phyloP scores from a whole-genome alignment of 192 early-diverging fungal species.

The Paraglomus brasilianum region DNA sequence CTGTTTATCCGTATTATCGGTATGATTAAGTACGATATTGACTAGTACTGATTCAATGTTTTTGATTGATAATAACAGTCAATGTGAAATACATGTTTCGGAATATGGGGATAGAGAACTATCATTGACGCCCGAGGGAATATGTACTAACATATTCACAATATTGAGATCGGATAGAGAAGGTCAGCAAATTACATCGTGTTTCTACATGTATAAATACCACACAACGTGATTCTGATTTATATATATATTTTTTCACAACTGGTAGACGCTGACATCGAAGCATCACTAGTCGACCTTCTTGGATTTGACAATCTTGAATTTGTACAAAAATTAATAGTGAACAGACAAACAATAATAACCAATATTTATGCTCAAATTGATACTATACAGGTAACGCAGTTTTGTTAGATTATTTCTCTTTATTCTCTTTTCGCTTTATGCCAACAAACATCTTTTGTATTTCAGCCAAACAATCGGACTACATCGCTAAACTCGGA shows the following conservation, averaged over 20 bases:
- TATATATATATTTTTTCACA: background rate
- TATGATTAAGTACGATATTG: too few species aligned
- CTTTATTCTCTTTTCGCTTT: too few species aligned
- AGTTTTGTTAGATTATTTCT: too few species aligned
- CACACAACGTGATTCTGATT: background rate
- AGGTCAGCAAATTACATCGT: conserved; percentile 37
- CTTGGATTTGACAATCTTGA: conserved; percentile 73
- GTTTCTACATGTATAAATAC: background rate
- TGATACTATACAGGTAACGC: too few species aligned
- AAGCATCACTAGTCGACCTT: conserved; percentile 66
- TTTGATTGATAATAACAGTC: conserved; percentile 33
- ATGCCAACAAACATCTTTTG: too few species aligned
- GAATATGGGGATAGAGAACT: conserved; percentile 37
- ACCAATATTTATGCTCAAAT: conserved; percentile 58
- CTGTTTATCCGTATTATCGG: too few species aligned
- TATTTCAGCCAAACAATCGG: too few species aligned
- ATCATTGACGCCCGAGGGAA: conserved; percentile 49
- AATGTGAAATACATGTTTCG: conserved; percentile 54
- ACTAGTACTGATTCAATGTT: too few species aligned
- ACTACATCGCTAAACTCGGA: too few species aligned
- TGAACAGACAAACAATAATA: conserved; percentile 59
- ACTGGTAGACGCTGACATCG: conserved; percentile 58
- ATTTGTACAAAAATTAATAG: conserved; percentile 60
- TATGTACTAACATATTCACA: conserved; percentile 71
- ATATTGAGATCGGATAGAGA: conserved; percentile 58